Percentiles rank a stretch among this genome's conserved stretches.
These are phyloP conservation scores for Botryotinia calthae DNA, from an alignment of 2,329 filamentous ascomycete species.

Conservation along the genomic window DNA sequence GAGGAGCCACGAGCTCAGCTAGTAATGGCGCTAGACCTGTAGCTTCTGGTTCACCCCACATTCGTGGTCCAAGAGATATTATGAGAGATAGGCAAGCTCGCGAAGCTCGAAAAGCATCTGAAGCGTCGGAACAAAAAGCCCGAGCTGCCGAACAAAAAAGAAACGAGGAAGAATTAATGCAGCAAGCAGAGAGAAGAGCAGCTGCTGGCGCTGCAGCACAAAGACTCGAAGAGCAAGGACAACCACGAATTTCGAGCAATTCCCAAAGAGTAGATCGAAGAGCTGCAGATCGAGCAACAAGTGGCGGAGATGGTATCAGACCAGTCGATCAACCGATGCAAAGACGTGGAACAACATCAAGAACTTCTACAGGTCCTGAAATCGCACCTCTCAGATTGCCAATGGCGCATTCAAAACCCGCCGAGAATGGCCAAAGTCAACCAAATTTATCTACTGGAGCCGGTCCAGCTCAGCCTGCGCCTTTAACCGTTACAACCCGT, in stretches of 20 bases:
- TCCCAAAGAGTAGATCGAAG: constrained; percentile 36
- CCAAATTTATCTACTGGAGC: constrained; percentile 1
- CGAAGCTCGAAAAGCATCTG: constrained; percentile 63
- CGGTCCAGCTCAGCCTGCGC: constrained; percentile 20
- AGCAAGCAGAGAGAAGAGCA: constrained; percentile 57
- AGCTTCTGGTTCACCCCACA: constrained; percentile 51
- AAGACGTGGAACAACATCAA: constrained; percentile 33
- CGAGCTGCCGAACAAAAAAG: constrained; percentile 51
- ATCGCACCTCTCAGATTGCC: constrained; percentile 34
- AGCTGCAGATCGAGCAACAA: constrained; percentile 29
- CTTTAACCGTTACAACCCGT: constrained; percentile 14
- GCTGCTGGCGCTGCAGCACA: constrained; percentile 52
- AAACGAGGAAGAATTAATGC: constrained; percentile 58
- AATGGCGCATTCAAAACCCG: constrained; percentile 31
- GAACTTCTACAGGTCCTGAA: constrained; percentile 33
- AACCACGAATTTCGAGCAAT: constrained; percentile 36
- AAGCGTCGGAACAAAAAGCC: constrained; percentile 46
- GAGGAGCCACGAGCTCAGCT: constrained; percentile 56
- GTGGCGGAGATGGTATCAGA: constrained; percentile 23
- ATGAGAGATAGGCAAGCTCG: constrained; percentile 83
- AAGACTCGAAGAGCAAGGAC: constrained; percentile 29
- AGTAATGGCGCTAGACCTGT: constrained; percentile 48
- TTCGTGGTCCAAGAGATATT: constrained; percentile 83
- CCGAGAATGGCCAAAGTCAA: constrained; percentile 24
- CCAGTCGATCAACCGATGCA: constrained; percentile 30